Base-by-base conservation (phyloP, 2,329 filamentous ascomycete genomes). In the Penicillium fuscoglaucum region DNA sequence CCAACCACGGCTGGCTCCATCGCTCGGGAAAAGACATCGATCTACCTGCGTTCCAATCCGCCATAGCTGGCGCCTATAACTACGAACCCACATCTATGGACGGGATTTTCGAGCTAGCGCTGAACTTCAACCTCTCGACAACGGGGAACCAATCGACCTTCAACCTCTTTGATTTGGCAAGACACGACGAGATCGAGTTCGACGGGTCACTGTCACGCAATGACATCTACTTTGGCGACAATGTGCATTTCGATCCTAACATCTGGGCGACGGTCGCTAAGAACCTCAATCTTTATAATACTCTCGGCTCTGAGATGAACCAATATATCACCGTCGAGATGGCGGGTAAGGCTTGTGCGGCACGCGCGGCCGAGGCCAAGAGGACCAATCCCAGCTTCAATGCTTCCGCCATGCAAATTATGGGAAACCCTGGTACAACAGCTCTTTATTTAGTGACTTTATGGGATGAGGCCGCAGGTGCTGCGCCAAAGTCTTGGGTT, bases 171-270 rank as follows among this genome's bases (percentile, higher is more conserved):
- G 52, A 54, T 24, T 28, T 54, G 2, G 52, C 44, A 17, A 39
- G 52, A n/a, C 43, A 54, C 13, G 52, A 54, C 7, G 26, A 45
- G 5, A 37, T 45, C 8, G 44, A 54, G 17, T 39, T 54, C 8
- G 52, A 54, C 15, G 52, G 52, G 12, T 54, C 52, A 4, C 19
- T 54, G 2, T 47, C 52, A 0, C 44, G 52, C 1, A 54, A 54
- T 19, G 44, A 54, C 19, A 54, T 54, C 43, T 54, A 47, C 43
- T 54, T 54, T 28, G 44, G 35, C 6, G 52, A 54, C 43, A 29
- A 54, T 29, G 31, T 54, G 17, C 52, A 54, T 33, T 54, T 54
- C n/a, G 52, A 54, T 15, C 15, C 15, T 10, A 24, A 19, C 12
- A 24, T 54, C 15, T 54, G 44, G 43, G 45, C 33, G 7, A 21